Evolutionary conservation across 345 rosid species (phyloP).

Genomic region (Brassica rapa): DNA sequence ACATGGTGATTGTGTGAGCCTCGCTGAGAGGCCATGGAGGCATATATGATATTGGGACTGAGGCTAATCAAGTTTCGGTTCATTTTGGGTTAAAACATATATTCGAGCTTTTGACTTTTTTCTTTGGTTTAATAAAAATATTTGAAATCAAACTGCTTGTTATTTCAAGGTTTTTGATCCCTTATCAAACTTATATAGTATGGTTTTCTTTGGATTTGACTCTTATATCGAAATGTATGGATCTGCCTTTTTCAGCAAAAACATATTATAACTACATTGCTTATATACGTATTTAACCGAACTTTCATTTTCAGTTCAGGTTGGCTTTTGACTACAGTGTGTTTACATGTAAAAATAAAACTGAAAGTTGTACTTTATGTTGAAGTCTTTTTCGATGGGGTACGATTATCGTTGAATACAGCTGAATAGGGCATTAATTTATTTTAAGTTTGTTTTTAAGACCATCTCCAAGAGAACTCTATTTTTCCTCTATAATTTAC

Average conservation of each 20-base stretch:
- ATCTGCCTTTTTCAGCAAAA: neutral
- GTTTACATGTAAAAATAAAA: neutral
- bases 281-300: neutral
- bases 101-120: neutral
- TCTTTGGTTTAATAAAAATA: neutral
- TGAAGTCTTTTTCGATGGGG: neutral
- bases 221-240: neutral
- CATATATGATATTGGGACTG: constrained; percentile 49
- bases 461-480: too few species aligned
- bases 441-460: neutral
- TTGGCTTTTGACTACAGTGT: neutral
- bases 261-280: neutral
- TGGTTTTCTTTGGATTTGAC: neutral
- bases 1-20: constrained; percentile 71
- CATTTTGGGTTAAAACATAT: neutral
- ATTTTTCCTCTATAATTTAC: too few species aligned
- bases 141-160: neutral
- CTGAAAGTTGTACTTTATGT: too few species aligned
- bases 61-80: neutral
- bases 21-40: constrained; percentile 92
- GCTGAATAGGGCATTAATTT: neutral
- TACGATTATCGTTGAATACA: neutral
- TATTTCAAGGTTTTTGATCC: neutral
- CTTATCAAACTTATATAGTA: neutral
- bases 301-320: neutral